A percentile compares a stretch with the other conserved stretches of the same genome.
These are phyloP conservation scores for Lecanosticta acicola DNA, from an alignment of 2,329 filamentous ascomycete species.

Conservation along the genomic window DNA sequence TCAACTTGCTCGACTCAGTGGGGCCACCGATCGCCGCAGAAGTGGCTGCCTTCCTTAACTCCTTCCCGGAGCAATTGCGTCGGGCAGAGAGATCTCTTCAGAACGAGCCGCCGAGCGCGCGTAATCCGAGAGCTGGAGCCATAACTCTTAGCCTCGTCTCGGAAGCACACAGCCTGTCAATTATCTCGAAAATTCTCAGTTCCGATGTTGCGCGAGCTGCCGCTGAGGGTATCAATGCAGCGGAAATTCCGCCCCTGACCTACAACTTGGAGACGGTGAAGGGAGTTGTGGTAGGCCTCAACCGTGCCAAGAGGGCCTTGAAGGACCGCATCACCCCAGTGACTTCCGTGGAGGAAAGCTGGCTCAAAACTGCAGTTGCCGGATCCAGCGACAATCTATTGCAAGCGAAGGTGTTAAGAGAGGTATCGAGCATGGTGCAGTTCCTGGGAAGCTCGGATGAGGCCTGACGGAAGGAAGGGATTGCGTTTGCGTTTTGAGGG, in stretches of 20 bases:
- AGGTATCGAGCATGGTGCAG: constrained; percentile 52
- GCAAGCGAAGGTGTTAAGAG: constrained; percentile 68
- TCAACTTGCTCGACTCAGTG: constrained; percentile 80
- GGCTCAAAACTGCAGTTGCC: constrained; percentile 44
- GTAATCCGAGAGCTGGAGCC: constrained; percentile 49
- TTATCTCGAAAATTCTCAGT: constrained; percentile 68
- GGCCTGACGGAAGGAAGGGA: background rate
- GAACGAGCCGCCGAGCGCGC: constrained; percentile 41
- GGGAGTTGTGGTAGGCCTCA: constrained; percentile 78
- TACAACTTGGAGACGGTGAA: constrained; percentile 69
- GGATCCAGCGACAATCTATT: constrained; percentile 50
- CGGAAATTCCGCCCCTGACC: constrained; percentile 63
- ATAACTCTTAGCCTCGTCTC: constrained; percentile 68
- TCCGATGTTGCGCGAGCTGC: constrained; percentile 59
- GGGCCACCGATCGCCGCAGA: constrained; percentile 78
- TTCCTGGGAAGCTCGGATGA: background rate
- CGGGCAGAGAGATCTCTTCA: constrained; percentile 70
- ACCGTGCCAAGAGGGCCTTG: constrained; percentile 58
- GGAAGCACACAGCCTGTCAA: constrained; percentile 71
- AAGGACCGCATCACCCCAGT: constrained; percentile 68
- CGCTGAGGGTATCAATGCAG: constrained; percentile 52
- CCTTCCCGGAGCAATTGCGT: constrained; percentile 73
- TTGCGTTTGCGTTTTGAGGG: background rate
- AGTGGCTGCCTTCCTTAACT: constrained; percentile 79
- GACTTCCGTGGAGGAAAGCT: constrained; percentile 65